Evolutionary conservation across 805 yeast species (phyloP).

Genomic region (Starmerella scarabaei): DNA sequence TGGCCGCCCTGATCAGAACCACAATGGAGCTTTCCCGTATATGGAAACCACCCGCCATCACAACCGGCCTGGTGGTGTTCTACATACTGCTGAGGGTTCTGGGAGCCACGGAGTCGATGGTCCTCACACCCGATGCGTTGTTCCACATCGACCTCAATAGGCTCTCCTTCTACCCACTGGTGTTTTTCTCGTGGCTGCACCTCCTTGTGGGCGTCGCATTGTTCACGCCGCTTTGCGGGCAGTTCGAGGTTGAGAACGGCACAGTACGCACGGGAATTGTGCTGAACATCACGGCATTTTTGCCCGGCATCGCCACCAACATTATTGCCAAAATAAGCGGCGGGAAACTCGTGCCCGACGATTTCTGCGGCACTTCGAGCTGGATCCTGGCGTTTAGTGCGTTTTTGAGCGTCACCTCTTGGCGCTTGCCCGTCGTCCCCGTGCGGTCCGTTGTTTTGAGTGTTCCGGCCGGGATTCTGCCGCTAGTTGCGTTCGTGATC

Average conservation of each 20-base stretch:
- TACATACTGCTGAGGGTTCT: constrained; percentile 34
- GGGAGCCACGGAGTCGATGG: constrained; percentile 30
- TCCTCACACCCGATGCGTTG: constrained; percentile 45
- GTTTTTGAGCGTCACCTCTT: constrained; percentile 11
- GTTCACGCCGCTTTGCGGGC: constrained; percentile 45
- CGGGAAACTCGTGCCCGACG: constrained; percentile 4
- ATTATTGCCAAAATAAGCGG: constrained; percentile 6
- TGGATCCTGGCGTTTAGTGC: constrained; percentile 25
- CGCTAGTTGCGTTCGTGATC: constrained; percentile 1
- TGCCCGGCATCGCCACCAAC: constrained; percentile 54
- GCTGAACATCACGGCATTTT: constrained; percentile 55
- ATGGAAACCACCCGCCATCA: constrained; percentile 42
- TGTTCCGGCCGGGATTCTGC: constrained; percentile 12
- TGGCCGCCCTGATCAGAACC: too few species aligned
- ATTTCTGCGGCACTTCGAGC: constrained; percentile 11
- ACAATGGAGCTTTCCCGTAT: background rate
- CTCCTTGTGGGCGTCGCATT: constrained; percentile 46
- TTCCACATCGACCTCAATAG: constrained; percentile 37
- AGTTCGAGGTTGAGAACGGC: constrained; percentile 62
- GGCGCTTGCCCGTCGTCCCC: constrained; percentile 37
- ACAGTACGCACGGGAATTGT: constrained; percentile 78
- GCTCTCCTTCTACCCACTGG: constrained; percentile 60
- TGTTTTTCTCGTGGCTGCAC: constrained; percentile 51
- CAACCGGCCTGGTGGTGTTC: constrained; percentile 49
- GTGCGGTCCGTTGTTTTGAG: constrained; percentile 19